A percentile compares a stretch with the other conserved stretches of the same genome.
Conservation (phyloP, 73 alveolate species). For the Paramecium tetraurelia region DNA sequence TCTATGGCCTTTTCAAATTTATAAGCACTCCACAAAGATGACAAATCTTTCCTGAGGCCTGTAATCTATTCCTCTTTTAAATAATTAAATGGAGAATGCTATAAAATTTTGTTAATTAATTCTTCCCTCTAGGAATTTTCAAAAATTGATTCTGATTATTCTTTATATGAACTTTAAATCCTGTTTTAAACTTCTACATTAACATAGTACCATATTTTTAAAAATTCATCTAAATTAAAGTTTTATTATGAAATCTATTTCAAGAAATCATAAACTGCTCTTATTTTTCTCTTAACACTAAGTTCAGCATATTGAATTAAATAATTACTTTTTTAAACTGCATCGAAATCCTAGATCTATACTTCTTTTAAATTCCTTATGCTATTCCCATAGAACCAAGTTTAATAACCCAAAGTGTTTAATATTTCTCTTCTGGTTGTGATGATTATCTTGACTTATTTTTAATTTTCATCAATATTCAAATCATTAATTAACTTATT, state of each 20-base stretch:
- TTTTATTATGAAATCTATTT: not conserved
- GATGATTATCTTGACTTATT: not conserved
- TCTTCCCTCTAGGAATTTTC: not conserved
- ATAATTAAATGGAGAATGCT: not conserved
- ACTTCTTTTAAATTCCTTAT: not conserved
- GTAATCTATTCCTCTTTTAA: not conserved
- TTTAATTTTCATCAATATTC: not conserved
- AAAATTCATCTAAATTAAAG: not conserved
- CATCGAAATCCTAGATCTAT: not conserved
- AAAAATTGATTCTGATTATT: not conserved
- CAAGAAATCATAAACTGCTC: not conserved
- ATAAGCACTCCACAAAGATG: not conserved
- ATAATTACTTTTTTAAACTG: too few species aligned
- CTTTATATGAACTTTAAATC: not conserved
- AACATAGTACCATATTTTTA: not conserved
- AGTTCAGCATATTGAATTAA: not conserved
- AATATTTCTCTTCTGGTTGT: slow-evolving; percentile 3
- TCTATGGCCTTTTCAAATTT: not conserved
- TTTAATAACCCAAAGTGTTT: not conserved
- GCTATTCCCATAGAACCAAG: not conserved
- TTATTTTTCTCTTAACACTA: not conserved
- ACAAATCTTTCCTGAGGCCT: not conserved
- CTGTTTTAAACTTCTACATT: not conserved
- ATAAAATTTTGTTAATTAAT: too few species aligned
- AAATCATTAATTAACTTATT: not conserved